A percentile compares a stretch with the other conserved stretches of the same genome.
Evolutionary conservation across 345 rosid species (phyloP).

Genomic region (Eucalyptus pumila): DNA sequence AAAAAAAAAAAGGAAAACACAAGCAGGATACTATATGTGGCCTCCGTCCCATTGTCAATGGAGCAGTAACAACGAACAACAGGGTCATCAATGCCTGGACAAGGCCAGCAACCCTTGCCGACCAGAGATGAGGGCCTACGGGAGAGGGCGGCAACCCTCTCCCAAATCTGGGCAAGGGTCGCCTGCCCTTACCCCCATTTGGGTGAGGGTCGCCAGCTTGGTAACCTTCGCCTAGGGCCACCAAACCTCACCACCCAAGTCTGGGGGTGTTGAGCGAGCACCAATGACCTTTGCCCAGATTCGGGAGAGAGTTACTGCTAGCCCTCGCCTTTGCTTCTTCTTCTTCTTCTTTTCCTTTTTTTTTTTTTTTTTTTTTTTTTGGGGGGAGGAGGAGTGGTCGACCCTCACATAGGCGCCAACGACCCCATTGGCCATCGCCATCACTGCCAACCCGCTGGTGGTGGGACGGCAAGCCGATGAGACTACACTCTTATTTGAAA

Average conservation of each 20-base stretch:
- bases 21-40: accelerated
- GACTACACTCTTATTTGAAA: too few relatives aligned
- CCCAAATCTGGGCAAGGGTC: accelerated
- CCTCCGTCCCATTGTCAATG: too few relatives aligned
- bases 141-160: too few relatives aligned
- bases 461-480: accelerated
- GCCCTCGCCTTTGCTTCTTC: too few relatives aligned
- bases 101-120: accelerated
- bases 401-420: too few relatives aligned
- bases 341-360: too few relatives aligned
- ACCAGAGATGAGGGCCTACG: accelerated
- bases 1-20: too few relatives aligned
- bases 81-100: accelerated
- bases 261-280: accelerated
- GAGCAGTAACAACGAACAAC: accelerated
- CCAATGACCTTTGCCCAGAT: accelerated
- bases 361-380: accelerated
- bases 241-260: too few relatives aligned
- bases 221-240: too few relatives aligned
- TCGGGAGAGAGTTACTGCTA: accelerated
- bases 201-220: too few relatives aligned
- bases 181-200: too few relatives aligned
- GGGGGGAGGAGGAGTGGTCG: accelerated
- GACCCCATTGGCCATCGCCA: too few relatives aligned
- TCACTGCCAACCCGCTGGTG: accelerated